phyloP scores from a whole-genome alignment of 306 rosid species.

The Citrullus colocynthis region DNA sequence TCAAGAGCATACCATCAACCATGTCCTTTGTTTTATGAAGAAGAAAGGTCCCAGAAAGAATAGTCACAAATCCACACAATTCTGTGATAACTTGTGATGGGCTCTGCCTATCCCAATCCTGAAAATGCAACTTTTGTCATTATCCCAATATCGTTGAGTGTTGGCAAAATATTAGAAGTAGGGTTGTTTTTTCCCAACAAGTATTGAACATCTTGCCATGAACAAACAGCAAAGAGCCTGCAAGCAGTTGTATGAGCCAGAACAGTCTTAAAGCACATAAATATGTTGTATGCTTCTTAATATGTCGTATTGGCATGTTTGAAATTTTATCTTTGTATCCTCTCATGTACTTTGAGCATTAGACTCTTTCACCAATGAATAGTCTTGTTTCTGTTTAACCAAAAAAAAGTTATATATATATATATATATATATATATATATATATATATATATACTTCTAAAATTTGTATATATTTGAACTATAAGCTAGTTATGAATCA shows the following conservation, averaged over 20 bases:
- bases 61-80: slow-evolving; percentile 92
- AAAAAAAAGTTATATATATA: too few relatives aligned
- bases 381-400: too few relatives aligned
- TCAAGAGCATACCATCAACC: slow-evolving; percentile 59
- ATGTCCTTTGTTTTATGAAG: slow-evolving; percentile 97
- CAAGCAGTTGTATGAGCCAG: not conserved
- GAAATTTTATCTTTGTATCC: too few relatives aligned
- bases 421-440: too few relatives aligned
- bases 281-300: not conserved
- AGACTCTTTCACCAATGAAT: too few relatives aligned
- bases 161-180: too few relatives aligned
- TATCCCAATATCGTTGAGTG: too few relatives aligned
- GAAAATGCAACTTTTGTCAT: slow-evolving; percentile 2
- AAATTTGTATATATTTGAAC: not conserved
- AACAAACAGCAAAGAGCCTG: not conserved
- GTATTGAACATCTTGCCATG: not conserved
- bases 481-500: not conserved
- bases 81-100: slow-evolving; percentile 93
- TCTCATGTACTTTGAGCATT: too few relatives aligned
- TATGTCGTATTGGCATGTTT: not conserved
- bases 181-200: too few relatives aligned
- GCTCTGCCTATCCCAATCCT: slow-evolving; percentile 99
- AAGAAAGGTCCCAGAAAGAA: slow-evolving; percentile 95
- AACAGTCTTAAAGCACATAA: not conserved
- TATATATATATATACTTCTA: not conserved